Percentiles rank a stretch among this genome's conserved stretches.
Evolutionary conservation across 2,329 filamentous ascomycete species (phyloP).

Genomic region (Xylariaceae sp.): DNA sequence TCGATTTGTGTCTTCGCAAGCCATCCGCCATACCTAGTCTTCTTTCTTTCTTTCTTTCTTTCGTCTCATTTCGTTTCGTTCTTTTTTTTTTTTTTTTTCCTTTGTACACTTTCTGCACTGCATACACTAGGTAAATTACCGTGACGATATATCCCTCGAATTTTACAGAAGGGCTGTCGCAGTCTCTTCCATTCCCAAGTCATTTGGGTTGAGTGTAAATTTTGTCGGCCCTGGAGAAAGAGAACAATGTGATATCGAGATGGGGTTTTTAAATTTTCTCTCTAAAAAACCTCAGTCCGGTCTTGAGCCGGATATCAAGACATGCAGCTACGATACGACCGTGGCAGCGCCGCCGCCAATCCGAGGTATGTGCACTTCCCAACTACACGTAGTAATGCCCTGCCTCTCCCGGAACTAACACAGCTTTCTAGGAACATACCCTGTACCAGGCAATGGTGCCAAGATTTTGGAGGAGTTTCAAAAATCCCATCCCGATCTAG

Average conservation of each 20-base stretch:
- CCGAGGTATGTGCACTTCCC: conserved; percentile 29
- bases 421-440: conserved; percentile 33
- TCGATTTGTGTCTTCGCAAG: not conserved
- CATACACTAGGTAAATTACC: too few relatives aligned
- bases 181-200: not conserved
- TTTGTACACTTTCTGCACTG: not conserved
- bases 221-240: not conserved
- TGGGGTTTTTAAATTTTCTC: conserved; percentile 35
- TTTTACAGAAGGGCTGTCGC: not conserved
- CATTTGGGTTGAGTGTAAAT: not conserved
- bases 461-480: conserved; percentile 35
- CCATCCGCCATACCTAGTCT: not conserved
- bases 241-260: conserved; percentile 17
- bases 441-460: conserved; percentile 38
- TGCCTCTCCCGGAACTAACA: conserved; percentile 19
- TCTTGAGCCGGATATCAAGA: conserved; percentile 27
- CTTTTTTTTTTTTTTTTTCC: not conserved
- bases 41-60: not conserved
- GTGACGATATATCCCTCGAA: too few relatives aligned
- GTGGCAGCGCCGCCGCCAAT: conserved; percentile 35
- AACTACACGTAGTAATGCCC: conserved; percentile 15
- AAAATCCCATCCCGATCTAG: conserved; percentile 30
- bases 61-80: not conserved
- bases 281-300: conserved; percentile 27
- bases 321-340: conserved; percentile 36